phyloP scores from a whole-genome alignment of 208 protist species.

The Phytomonas francai region DNA sequence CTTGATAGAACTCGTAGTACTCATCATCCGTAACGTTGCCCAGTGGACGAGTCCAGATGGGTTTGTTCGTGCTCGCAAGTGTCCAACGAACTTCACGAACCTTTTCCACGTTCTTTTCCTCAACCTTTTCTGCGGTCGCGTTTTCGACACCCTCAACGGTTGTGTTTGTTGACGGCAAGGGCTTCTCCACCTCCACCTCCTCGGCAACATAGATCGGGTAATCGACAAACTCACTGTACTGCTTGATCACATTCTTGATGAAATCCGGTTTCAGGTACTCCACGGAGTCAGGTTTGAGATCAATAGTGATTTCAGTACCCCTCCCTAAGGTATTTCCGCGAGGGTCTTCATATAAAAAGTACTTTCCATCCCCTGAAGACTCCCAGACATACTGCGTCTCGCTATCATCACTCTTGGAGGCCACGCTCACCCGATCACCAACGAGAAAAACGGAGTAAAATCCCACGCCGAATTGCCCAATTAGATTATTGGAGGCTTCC shows the following conservation, averaged over 20 bases:
- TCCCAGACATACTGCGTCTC: constrained; percentile 97
- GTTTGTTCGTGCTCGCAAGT: constrained; percentile 91
- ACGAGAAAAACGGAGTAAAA: constrained; percentile 99
- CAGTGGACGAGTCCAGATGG: constrained; percentile 97
- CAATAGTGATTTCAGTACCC: constrained; percentile 95
- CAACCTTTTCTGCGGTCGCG: constrained; percentile 22
- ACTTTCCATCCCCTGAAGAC: constrained; percentile 92
- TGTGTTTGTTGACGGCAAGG: constrained; percentile 16
- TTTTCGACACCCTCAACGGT: constrained; percentile 58
- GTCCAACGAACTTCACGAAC: constrained; percentile 81
- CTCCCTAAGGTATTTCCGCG: constrained; percentile 94
- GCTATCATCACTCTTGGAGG: constrained; percentile 91
- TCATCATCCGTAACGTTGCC: constrained; percentile 97
- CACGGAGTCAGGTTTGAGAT: constrained; percentile 94
- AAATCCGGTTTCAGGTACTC: constrained; percentile 93
- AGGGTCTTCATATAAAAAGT: constrained; percentile 92
- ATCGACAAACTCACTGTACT: constrained; percentile 99
- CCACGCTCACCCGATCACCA: constrained; percentile 96
- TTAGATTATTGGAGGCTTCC: constrained; percentile 86
- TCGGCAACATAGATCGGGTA: constrained; percentile 97
- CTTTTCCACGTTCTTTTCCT: constrained; percentile 50
- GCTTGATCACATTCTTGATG: constrained; percentile 92
- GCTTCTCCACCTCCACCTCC: constrained; percentile 74
- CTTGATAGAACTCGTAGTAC: constrained; percentile 99
- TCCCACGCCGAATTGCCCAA: constrained; percentile 99